Conservation (phyloP, 2,329 filamentous ascomycete genomes). For the Cladophialophora yegresii region DNA sequence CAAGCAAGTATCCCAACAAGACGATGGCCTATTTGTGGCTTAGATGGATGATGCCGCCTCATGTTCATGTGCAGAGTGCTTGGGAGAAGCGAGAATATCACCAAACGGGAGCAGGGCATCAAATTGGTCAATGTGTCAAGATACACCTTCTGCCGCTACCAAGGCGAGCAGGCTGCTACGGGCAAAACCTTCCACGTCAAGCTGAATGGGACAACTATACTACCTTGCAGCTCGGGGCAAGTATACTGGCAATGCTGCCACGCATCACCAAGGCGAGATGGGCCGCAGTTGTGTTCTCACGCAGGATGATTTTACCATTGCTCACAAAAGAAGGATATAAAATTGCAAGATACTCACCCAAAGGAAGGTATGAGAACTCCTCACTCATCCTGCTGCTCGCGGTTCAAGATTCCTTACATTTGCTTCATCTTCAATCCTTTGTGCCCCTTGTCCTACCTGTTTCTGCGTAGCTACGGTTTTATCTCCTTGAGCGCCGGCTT, state of each 20-base stretch:
- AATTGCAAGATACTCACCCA: neutral
- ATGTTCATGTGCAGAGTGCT: neutral
- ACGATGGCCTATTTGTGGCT: neutral
- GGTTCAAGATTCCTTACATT: neutral
- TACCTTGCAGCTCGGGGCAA: neutral
- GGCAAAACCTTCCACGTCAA: neutral
- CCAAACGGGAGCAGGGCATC: neutral
- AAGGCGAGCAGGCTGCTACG: neutral
- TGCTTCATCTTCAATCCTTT: neutral
- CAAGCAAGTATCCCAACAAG: neutral
- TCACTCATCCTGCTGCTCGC: neutral
- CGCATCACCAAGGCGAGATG: slow-evolving; percentile 3
- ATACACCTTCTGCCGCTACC: neutral
- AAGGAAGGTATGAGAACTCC: slow-evolving; percentile 3
- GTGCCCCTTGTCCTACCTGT: neutral
- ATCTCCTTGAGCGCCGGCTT: neutral
- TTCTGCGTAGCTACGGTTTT: neutral
- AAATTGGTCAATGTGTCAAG: neutral
- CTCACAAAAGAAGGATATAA: neutral
- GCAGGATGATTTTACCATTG: neutral
- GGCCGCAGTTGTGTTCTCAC: neutral
- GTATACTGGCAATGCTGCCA: slow-evolving; percentile 8
- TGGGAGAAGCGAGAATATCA: neutral
- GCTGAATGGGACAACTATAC: neutral
- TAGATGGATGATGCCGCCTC: neutral